Evolutionary conservation across 2,329 filamentous ascomycete species (phyloP), one percentile per base, ranked within the genome.

Genomic region (Talaromyces sp.): DNA sequence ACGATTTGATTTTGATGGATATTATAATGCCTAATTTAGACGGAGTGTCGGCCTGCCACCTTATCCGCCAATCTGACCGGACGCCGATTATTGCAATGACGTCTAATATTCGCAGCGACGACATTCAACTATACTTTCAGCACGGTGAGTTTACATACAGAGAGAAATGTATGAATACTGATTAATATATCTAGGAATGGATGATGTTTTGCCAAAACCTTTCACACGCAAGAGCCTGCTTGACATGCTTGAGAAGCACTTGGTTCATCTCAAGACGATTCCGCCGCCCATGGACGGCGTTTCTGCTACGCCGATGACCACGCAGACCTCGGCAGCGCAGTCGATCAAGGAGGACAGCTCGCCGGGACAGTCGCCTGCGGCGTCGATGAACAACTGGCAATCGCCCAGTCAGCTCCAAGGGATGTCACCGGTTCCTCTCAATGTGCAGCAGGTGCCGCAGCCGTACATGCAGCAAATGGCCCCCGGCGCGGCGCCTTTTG

Each of bases 21-120:
- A 93, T 99, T 66, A 96, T 99, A 68, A 98, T 99, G 95, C 95
- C 95, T 6, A 90, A 93, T 66, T 82, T 98, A 59, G 95, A 98
- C 70, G 95, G 95, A 67, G 92, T 98, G 6, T 96, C 93, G 17
- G 93, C 95, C 2, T 96, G 92, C 61, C 91, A 95, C 70, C 87
- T 96, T 64, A 97, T 99, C 66, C 87, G 93, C 58, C 91, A 96
- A 71, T 91, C 93, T 64, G 88, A 92, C 65, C 85, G 87, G 42
- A 85, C 88, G 6, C 95, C 95, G 0, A 96, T 99, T 69, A 91
- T 99, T 62, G 95, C 95, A 54, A 98, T 99, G 95, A 99, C 95
- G 3, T 97, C 93, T 3, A 99, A 98, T 72, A 98, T 99, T 66
- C 86, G 95, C 66, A 93, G 92, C 63, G 93, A 97, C 70, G 95